Percentiles rank a stretch among this genome's conserved stretches.
Evolutionary conservation across 1,284 basidiomycete genomes (phyloP).

Genomic region (Pseudozyma tsukubaensis): DNA sequence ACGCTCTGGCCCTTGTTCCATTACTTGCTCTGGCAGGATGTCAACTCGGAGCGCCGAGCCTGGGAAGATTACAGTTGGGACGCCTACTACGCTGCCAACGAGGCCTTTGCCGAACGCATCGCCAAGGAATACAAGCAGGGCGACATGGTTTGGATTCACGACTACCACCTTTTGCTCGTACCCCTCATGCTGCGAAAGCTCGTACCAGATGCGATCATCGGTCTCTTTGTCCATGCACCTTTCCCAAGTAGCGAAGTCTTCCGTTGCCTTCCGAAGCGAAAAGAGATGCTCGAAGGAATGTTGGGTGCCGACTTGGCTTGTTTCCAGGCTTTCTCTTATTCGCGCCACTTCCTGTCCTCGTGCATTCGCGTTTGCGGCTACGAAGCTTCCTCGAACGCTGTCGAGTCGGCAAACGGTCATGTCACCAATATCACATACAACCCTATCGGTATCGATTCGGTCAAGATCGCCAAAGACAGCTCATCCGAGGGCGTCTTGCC

Average conservation of each 20-base stretch:
- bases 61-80: constrained; percentile 84
- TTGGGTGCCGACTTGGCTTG: constrained; percentile 94
- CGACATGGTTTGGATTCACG: constrained; percentile 76
- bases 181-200: constrained; percentile 84
- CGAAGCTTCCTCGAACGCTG: constrained; percentile 80
- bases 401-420: constrained; percentile 90
- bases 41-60: constrained; percentile 70
- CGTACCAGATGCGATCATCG: constrained; percentile 80
- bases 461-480: constrained; percentile 85
- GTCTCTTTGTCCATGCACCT: constrained; percentile 95
- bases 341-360: constrained; percentile 91
- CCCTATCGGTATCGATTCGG: constrained; percentile 96
- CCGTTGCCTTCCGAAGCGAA: constrained; percentile 84
- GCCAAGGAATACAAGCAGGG: constrained; percentile 83
- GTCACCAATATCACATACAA: constrained; percentile 88
- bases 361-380: constrained; percentile 96
- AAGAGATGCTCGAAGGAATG: constrained; percentile 97
- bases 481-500: constrained; percentile 84
- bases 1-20: constrained; percentile 99
- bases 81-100: constrained; percentile 85
- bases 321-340: constrained; percentile 97
- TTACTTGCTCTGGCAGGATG: constrained; percentile 97
- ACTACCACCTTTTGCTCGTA: constrained; percentile 87
- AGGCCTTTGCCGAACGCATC: constrained; percentile 83
- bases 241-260: constrained; percentile 98